A percentile compares a stretch with the other conserved stretches of the same genome.
phyloP scores from a whole-genome alignment of 768 basidiomycete species.

The Lactarius psammicola region DNA sequence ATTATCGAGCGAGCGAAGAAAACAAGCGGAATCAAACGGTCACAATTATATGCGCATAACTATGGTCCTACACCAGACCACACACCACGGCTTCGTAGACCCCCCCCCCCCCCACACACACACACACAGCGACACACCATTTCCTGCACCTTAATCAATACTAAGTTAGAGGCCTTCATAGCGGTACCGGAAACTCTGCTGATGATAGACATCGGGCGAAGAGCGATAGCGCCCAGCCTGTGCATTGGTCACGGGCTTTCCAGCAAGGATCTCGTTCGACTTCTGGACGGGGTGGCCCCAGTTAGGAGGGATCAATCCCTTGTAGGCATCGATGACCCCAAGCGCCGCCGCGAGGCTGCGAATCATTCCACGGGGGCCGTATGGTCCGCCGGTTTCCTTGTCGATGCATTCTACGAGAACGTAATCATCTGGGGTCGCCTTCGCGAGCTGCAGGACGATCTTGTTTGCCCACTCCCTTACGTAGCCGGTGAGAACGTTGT shows the following conservation, averaged over 20 bases:
- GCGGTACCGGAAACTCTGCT: conserved; percentile 13
- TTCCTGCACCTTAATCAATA: neutral
- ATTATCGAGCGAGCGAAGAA: no score
- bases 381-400: conserved; percentile 12
- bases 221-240: neutral
- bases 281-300: conserved; percentile 19
- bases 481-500: conserved; percentile 6
- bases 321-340: conserved; percentile 7
- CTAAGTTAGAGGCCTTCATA: neutral
- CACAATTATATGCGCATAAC: neutral
- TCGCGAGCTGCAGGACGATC: conserved; percentile 22
- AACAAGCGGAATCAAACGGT: no score
- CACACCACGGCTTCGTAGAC: no score
- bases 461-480: conserved; percentile 21
- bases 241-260: neutral
- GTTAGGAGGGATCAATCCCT: conserved; percentile 15
- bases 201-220: conserved; percentile 2
- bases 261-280: neutral
- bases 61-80: neutral
- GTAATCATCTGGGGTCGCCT: conserved; percentile 22
- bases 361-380: conserved; percentile 26
- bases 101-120: no score
- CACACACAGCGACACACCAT: neutral
- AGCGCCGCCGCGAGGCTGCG: conserved; percentile 24
- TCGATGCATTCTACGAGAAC: conserved; percentile 15